Evolutionary conservation across 192 early-diverging fungal genomes (phyloP).

Genomic region (Glomus cerebriforme): DNA sequence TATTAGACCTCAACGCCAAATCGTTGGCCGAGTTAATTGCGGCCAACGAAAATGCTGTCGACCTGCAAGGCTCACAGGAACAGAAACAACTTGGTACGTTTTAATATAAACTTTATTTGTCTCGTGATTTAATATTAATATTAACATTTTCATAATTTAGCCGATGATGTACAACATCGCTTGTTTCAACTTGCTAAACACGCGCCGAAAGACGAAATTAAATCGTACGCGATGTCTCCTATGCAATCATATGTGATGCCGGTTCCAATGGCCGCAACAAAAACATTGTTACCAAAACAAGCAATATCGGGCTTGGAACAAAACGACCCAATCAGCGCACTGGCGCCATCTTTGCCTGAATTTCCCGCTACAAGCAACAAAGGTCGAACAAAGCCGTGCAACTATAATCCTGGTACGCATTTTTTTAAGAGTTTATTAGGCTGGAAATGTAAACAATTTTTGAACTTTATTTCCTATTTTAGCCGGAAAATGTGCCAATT

Average conservation of each 20-base stretch:
- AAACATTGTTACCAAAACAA: neutral
- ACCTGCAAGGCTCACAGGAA: neutral
- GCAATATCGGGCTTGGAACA: neutral
- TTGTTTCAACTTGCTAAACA: neutral
- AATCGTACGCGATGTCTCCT: neutral
- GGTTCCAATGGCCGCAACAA: neutral
- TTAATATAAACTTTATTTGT: neutral
- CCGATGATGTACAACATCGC: neutral
- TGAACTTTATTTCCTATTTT: neutral
- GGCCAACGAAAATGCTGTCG: neutral
- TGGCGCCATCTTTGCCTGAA: neutral
- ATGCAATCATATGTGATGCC: neutral
- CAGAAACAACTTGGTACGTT: constrained; percentile 15
- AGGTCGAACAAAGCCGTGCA: constrained; percentile 7
- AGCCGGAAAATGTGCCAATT: constrained; percentile 30
- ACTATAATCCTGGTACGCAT: constrained; percentile 12
- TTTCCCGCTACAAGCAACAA: neutral
- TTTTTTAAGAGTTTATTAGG: neutral
- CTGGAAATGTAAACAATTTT: neutral
- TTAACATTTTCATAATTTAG: neutral
- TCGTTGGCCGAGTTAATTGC: neutral
- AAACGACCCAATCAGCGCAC: neutral
- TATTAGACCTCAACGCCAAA: neutral
- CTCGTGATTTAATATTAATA: neutral
- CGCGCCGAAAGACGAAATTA: neutral